Conservation (phyloP, 2,329 filamentous ascomycete genomes). For the Bipolaris zeicola region DNA sequence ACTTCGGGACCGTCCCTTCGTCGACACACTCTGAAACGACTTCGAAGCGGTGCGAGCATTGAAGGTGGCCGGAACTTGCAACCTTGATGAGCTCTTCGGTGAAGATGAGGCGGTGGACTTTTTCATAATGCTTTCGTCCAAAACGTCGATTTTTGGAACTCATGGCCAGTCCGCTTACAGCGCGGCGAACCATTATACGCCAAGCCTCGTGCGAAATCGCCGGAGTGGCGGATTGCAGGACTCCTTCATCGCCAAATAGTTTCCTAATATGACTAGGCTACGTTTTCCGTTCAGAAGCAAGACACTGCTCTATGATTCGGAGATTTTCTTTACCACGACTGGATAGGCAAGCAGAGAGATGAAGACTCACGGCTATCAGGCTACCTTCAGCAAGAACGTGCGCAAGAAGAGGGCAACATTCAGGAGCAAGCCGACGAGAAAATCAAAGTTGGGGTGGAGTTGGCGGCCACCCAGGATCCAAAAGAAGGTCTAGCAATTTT, state of each 20-base stretch:
- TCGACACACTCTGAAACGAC: conserved; percentile 5
- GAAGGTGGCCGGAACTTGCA: conserved; percentile 22
- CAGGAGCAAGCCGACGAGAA: no score
- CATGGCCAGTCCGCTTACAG: conserved; percentile 27
- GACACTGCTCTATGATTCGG: neutral
- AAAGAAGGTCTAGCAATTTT: no score
- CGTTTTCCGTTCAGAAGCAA: conserved; percentile 20
- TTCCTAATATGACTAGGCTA: conserved; percentile 53
- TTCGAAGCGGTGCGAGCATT: conserved; percentile 18
- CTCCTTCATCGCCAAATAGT: conserved; percentile 42
- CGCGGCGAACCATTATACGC: conserved; percentile 48
- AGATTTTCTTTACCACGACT: neutral
- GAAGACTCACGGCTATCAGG: no score
- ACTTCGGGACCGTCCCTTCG: conserved; percentile 20
- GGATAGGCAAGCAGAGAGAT: neutral
- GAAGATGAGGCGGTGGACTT: conserved; percentile 26
- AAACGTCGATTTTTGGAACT: conserved; percentile 17
- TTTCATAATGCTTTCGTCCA: conserved; percentile 33
- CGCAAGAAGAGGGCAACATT: no score
- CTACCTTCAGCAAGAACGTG: no score
- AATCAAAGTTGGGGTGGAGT: no score
- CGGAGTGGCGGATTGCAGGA: conserved; percentile 46
- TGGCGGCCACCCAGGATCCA: no score
- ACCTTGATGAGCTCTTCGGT: conserved; percentile 25
- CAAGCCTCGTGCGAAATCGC: conserved; percentile 46